Base-by-base conservation (phyloP, 1,284 basidiomycete genomes). In the Sanguinoderma infundibulare region DNA sequence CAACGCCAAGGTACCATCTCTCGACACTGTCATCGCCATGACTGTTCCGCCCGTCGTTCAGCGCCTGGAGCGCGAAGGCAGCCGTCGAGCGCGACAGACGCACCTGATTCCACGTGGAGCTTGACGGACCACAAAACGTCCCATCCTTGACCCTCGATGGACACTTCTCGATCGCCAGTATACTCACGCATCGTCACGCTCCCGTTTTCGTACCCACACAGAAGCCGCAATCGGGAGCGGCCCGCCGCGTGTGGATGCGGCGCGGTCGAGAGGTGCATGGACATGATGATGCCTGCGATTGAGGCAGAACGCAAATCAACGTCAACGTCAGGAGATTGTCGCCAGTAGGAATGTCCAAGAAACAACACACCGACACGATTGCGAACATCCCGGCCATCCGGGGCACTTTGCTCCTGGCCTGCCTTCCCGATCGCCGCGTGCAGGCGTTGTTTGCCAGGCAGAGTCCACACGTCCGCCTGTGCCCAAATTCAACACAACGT, bases 161-260 rank as follows among this genome's bases (percentile, higher is more conserved):
- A 90, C n/a, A 70, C 79, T 57, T 75, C 71, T 53, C 75, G 74
- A 17, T 71, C 65, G 40, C 78, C 65, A 44, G 74, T 69, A 67
- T 86, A 87, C 39, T 78, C 79, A 67, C 88, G 87, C 35, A 94
- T 74, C 38, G 83, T 83, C 20, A 96, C 87, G 12, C 83, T 81
- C 1, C 95, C 95, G 64, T 90, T 90, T 77, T 98, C 95, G 70
- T 92, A 96, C 1, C 86, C 91, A 32, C 85, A 83, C 0, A 95
- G 73, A 0, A 95, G 72, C 6, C 83, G 80, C 10, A 94, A 75
- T 26, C 83, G 76, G 9, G 66, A 71, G 3, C 69, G 63, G 1
- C 69, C 70, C 8, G 80, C 73, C 12, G 74, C 69, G 17, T 78
- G 66, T 3, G 71, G 69, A 35, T 66, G 71, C 35, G 63, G 65